Base-by-base conservation (phyloP, 441 rosid genomes). In the Adansonia madagascariensis region DNA sequence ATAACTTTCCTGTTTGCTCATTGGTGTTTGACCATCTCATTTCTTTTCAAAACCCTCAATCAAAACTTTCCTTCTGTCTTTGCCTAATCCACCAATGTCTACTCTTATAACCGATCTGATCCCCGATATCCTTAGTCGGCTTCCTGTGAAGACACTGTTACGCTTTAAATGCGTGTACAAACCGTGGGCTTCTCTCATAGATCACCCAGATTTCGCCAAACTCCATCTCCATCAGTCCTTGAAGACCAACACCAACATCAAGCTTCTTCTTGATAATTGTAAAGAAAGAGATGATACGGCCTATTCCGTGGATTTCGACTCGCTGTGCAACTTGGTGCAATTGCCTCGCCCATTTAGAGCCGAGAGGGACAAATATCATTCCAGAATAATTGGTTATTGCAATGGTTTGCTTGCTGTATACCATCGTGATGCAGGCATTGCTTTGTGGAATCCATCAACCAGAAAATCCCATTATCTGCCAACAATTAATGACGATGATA, bases 381-480 rank as follows among this genome's bases (percentile, higher is more conserved):
- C 44, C 17, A 27, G 44, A 31, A 27, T 31, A 62, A 0, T 62
- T 31, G 66, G 66, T 62, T 62, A 43, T 11, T 27, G 44, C 66
- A 11, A 31, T 27, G 44, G 66, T 12, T 62, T 62, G 11, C 43
- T 62, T 0, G 44, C 44, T 6, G 66, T 62, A 1, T 62, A 31
- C 66, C 66, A 62, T 27, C 9, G 3, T 27, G 44, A 62, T 4
- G 2, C 44, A 4, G 66, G 66, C 44, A 62, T 62, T 62, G 66
- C 66, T 62, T 27, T 31, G 44, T 62, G 66, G 66, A 62, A 62
- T 62, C 66, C 66, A 62, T 62, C 44, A 14, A 62, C 66, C 43
- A 27, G 44, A 27, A 27, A 62, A 11, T 62, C 9, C 43, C 43
- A 31, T 62, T 62, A 62, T 6, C 18, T 62, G 44, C 66, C 66